Conservation (phyloP, 1,139 yeast genomes). For the Tardiomyces depauwii region DNA sequence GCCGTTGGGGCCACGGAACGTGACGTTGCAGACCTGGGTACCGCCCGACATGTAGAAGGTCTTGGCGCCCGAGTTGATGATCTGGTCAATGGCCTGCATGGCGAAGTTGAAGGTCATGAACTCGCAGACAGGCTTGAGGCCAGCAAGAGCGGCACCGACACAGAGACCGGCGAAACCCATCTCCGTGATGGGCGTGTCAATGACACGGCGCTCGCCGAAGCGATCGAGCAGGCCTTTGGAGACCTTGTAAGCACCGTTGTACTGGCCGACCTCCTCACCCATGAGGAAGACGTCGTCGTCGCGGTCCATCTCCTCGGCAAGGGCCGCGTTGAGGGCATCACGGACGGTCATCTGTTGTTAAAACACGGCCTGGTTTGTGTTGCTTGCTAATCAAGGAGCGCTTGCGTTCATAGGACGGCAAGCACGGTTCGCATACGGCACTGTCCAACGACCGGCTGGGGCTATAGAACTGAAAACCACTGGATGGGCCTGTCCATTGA, state of each 20-base stretch:
- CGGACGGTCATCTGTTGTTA: slow-evolving; percentile 58
- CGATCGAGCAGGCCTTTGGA: slow-evolving; percentile 93
- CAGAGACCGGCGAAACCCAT: slow-evolving; percentile 98
- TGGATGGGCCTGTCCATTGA: too few species aligned
- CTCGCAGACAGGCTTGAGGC: slow-evolving; percentile 94
- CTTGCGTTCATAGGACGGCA: too few species aligned
- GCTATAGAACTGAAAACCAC: too few species aligned
- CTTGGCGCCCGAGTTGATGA: slow-evolving; percentile 96
- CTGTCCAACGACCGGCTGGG: too few species aligned
- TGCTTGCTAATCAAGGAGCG: too few species aligned
- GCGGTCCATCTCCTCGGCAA: slow-evolving; percentile 95
- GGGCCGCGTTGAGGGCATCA: slow-evolving; percentile 90
- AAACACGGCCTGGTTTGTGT: neutral
- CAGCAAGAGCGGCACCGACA: slow-evolving; percentile 95
- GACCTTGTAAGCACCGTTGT: slow-evolving; percentile 97
- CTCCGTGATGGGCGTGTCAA: slow-evolving; percentile 98
- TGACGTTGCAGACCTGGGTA: slow-evolving; percentile 90
- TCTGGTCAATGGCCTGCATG: slow-evolving; percentile 98
- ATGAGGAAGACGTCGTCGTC: slow-evolving; percentile 89
- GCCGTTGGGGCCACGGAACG: slow-evolving; percentile 99
- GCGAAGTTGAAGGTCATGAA: slow-evolving; percentile 99
- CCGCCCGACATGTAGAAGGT: slow-evolving; percentile 99
- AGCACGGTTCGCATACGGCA: too few species aligned
- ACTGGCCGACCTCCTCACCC: slow-evolving; percentile 99
- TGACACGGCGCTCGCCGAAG: slow-evolving; percentile 92